Conservation (phyloP, 257 asterid species). For the Solanum sitiens region DNA sequence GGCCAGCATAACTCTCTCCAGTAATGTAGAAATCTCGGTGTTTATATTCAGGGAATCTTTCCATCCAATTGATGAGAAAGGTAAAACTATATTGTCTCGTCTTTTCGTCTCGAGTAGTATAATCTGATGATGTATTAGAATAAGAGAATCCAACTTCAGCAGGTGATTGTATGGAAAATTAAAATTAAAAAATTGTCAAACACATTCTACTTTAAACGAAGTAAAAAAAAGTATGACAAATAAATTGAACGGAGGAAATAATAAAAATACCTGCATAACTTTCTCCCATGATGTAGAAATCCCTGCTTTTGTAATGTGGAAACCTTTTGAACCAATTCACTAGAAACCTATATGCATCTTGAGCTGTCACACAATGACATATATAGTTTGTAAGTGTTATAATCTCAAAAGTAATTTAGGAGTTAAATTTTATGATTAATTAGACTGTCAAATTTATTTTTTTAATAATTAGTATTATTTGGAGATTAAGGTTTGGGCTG, state of each 20-base stretch:
- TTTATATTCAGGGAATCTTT: slow-evolving; percentile 11
- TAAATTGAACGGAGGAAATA: not conserved
- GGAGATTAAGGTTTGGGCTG: not conserved
- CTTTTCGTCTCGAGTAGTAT: not conserved
- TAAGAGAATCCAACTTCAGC: slow-evolving; percentile 14
- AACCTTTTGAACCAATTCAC: slow-evolving; percentile 31
- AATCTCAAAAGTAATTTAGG: not conserved
- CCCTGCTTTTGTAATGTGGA: slow-evolving; percentile 19
- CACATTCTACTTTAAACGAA: not conserved
- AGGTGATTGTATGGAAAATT: not conserved
- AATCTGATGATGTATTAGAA: slow-evolving; percentile 6
- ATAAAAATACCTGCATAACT: slow-evolving; percentile 31
- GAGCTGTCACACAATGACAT: slow-evolving; percentile 5
- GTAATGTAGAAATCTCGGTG: slow-evolving; percentile 1
- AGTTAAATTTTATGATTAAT: not conserved
- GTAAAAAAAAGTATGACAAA: not conserved
- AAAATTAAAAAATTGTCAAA: not conserved
- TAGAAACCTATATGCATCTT: slow-evolving; percentile 23
- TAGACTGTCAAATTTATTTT: not conserved
- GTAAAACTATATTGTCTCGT: not conserved
- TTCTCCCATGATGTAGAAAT: slow-evolving; percentile 28
- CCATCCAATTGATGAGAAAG: slow-evolving; percentile 9
- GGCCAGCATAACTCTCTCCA: slow-evolving; percentile 16
- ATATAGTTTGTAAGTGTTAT: not conserved
- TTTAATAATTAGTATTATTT: not conserved